Evolutionary conservation across 768 basidiomycete genomes (phyloP), one percentile per base, ranked within the genome.

Genomic region (Calvatia gigantea): DNA sequence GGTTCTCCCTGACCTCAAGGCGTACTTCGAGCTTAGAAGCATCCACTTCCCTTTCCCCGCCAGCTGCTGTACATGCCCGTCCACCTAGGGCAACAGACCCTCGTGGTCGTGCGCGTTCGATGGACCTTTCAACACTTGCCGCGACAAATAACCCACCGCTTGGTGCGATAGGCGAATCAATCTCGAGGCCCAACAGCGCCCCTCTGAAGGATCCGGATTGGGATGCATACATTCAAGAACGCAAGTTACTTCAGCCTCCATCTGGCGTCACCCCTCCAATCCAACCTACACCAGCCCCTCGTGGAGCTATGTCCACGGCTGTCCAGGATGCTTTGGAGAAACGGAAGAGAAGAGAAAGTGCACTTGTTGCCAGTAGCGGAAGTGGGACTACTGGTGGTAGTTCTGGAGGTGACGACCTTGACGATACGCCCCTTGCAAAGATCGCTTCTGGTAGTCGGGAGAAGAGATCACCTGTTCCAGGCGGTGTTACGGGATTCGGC

Each of bases 151-250:
- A 27, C 71, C 77, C 58, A 66, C 73, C 29, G 68, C 74, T 48
- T 64, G 73, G 21, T 61, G 45, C 45, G 17, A 46, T 79, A 14
- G 80, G 80, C 12, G 78, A 80, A 51, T 74, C 83, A 1, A 83
- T 88, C 51, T 77, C 78, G 53, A 78, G 89, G 35, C 87, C 90
- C 14, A 86, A 83, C 0, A 90, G 87, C 61, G 85, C 77, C 4
- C 88, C 89, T n/a, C 69, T 89, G 37, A 81, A 79, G 46, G 84
- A 89, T 39, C 77, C 82, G n/a, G 86, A 89, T 60, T 97, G 94
- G 94, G 89, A 95, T 59, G 71, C 80, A 41, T 96, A 97, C 67
- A 79, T 94, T 46, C 84, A 84, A 42, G 91, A 95, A 47, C 82
- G 94, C 53, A 91, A 88, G 65, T 76, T 97, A 14, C 70, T 94